phyloP scores from a whole-genome alignment of 495 filamentous ascomycete species.

The Haplographium delicatum region DNA sequence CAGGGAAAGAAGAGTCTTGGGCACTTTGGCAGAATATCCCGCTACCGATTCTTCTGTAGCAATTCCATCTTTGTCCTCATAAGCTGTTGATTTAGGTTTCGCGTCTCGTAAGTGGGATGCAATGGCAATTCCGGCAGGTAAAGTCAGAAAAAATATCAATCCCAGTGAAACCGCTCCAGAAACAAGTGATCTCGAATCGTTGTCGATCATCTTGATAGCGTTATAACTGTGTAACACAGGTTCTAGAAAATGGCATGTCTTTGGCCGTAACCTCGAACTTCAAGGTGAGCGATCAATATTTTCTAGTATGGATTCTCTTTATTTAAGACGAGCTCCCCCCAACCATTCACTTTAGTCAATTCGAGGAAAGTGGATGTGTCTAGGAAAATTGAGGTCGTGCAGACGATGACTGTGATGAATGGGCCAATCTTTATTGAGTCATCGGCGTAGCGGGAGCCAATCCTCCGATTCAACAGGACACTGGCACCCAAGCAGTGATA shows the following conservation, averaged over 20 bases:
- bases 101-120: constrained; percentile 16
- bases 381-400: no score
- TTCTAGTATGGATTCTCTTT: no score
- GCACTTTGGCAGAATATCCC: constrained; percentile 43
- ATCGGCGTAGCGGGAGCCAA: no score
- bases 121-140: constrained; percentile 10
- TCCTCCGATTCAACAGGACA: no score
- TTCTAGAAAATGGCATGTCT: background rate
- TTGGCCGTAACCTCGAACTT: background rate
- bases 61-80: constrained; percentile 59
- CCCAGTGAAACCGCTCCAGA: constrained; percentile 3
- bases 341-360: no score
- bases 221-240: no score
- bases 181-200: constrained; percentile 18
- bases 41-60: constrained; percentile 51
- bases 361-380: no score
- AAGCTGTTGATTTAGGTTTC: constrained; percentile 28
- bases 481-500: no score
- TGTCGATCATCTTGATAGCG: constrained; percentile 17
- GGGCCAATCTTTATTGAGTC: no score
- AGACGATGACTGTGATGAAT: no score
- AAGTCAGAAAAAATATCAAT: constrained; percentile 10
- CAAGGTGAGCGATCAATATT: no score
- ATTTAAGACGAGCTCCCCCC: no score
- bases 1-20: constrained; percentile 40